A percentile compares a stretch with the other conserved stretches of the same genome.
Evolutionary conservation across 768 basidiomycete genomes (phyloP).

Genomic region (Suillus brevipes): DNA sequence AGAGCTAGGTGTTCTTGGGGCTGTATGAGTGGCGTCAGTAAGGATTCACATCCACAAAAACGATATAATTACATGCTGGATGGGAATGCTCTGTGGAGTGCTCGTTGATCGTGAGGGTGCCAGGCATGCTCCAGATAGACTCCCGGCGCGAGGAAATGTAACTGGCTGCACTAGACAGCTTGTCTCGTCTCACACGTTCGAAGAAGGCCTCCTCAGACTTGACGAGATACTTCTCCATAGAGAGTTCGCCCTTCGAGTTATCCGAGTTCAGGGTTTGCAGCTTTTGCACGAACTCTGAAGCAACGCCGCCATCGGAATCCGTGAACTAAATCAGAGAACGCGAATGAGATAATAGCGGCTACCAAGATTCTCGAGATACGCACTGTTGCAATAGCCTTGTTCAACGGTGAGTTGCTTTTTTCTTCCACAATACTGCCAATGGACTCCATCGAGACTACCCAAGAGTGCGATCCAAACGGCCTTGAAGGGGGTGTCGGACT

Average conservation of each 20-base stretch:
- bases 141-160: conserved; percentile 77
- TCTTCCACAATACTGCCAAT: conserved; percentile 91
- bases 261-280: conserved; percentile 75
- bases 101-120: conserved; percentile 45
- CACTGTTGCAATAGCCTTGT: conserved; percentile 90
- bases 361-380: conserved; percentile 21
- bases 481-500: conserved; percentile 60
- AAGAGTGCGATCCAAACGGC: conserved; percentile 81
- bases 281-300: conserved; percentile 85
- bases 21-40: conserved; percentile 20
- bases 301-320: conserved; percentile 90
- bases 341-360: conserved; percentile 5
- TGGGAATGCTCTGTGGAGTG: conserved; percentile 55
- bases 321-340: conserved; percentile 62
- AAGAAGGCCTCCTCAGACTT: conserved; percentile 96
- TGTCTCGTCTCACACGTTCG: conserved; percentile 85
- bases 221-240: conserved; percentile 86
- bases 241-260: conserved; percentile 88
- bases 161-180: conserved; percentile 80
- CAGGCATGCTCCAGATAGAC: conserved; percentile 76
- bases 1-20: conserved; percentile 48
- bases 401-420: conserved; percentile 86
- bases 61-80: conserved; percentile 62
- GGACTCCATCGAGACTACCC: conserved; percentile 84
- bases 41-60: conserved; percentile 1